A percentile compares a stretch with the other conserved stretches of the same genome.
These are phyloP conservation scores for Pholiota adiposa DNA, from an alignment of 1,284 basidiomycete species.

Conservation along the genomic window DNA sequence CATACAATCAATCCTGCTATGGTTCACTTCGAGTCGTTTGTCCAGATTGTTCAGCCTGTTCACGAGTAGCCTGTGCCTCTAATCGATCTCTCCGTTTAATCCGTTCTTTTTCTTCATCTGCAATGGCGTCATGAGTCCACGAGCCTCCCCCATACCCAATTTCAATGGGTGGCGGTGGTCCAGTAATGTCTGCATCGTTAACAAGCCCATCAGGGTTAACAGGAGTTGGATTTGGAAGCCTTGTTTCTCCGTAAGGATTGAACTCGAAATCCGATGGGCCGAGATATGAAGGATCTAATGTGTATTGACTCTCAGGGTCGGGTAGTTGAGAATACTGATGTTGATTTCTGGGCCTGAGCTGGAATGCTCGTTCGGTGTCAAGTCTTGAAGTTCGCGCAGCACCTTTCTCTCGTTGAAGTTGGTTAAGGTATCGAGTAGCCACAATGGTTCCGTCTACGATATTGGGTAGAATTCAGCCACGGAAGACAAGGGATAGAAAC, in stretches of 20 bases:
- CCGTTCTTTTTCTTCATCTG: constrained; percentile 33
- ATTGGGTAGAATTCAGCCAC: constrained; percentile 1
- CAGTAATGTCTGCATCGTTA: neutral
- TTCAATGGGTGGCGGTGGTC: constrained; percentile 4
- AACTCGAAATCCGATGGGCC: constrained; percentile 18
- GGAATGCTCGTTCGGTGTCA: constrained; percentile 38
- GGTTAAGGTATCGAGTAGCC: constrained; percentile 62
- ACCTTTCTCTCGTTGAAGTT: constrained; percentile 55
- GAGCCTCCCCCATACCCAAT: constrained; percentile 36
- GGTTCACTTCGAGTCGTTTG: neutral
- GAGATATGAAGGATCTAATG: constrained; percentile 11
- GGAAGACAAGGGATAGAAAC: neutral
- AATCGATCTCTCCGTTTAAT: constrained; percentile 20
- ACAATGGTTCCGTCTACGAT: constrained; percentile 57
- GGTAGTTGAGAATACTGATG: constrained; percentile 17
- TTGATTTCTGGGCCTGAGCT: constrained; percentile 25
- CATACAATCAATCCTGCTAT: neutral
- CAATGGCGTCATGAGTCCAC: constrained; percentile 35
- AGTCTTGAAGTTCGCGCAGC: constrained; percentile 39
- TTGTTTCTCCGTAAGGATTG: constrained; percentile 21
- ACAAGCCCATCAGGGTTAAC: neutral
- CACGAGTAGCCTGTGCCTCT: neutral
- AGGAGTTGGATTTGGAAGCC: neutral
- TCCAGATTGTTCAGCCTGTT: neutral
- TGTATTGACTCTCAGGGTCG: constrained; percentile 8